Evolutionary conservation across 257 asterid species (phyloP).

Genomic region (Gardenia jasminoides): DNA sequence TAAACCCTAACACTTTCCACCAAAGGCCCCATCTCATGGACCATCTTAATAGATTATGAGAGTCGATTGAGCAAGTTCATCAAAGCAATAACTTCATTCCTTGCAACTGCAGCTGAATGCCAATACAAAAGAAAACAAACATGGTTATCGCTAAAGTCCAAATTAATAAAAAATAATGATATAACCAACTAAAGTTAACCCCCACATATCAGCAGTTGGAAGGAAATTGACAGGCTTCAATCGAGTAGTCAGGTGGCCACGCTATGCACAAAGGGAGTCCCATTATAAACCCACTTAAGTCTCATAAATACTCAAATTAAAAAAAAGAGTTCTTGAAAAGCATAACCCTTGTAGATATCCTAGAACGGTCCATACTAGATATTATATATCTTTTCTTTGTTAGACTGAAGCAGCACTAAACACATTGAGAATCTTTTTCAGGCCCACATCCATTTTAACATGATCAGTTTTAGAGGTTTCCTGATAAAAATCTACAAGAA

Average conservation of each 20-base stretch:
- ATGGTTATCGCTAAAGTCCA: not conserved
- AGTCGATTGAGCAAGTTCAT: slow-evolving; percentile 58
- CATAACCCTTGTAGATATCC: no score
- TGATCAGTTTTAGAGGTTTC: no score
- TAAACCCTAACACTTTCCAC: not conserved
- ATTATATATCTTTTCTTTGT: no score
- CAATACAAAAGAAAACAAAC: not conserved
- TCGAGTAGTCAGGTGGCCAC: not conserved
- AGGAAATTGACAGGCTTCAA: not conserved
- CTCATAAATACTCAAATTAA: not conserved
- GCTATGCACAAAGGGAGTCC: not conserved
- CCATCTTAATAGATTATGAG: slow-evolving; percentile 53
- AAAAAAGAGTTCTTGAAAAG: no score
- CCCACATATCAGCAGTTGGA: not conserved
- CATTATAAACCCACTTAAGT: not conserved
- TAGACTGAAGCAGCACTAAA: no score
- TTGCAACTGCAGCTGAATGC: slow-evolving; percentile 51
- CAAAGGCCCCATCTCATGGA: slow-evolving; percentile 45
- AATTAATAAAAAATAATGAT: no score
- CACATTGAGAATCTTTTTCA: no score
- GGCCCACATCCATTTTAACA: no score
- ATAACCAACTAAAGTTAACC: no score
- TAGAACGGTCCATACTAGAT: no score
- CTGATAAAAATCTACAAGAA: no score
- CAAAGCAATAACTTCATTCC: slow-evolving; percentile 70